Base-by-base conservation (phyloP, 2,329 filamentous ascomycete species). In the Pseudopithomyces chartarum region DNA sequence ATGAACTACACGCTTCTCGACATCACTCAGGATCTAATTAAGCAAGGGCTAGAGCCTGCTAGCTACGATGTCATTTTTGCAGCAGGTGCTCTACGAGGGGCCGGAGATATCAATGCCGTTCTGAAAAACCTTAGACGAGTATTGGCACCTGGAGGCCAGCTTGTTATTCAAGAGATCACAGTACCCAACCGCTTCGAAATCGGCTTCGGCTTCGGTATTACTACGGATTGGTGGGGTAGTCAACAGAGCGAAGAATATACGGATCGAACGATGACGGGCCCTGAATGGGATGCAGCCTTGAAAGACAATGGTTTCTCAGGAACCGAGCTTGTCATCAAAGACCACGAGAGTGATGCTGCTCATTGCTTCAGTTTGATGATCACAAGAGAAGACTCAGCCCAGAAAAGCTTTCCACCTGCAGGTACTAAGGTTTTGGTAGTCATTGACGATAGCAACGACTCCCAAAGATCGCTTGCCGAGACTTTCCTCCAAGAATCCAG, bases 11-110 rank as follows among this genome's bases (percentile, higher is more conserved):
- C 6, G 23, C 7, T 10, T 17, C 20, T 26, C 32, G 17, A 10
- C 3, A 8, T 42, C 19, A 22, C 11, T 22, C 42, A 54, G 15
- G 17, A 17, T 11, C 34, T 38, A 5, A 38, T 38, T n/a, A 15
- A 7, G 6, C 34, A 38, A 38, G 34, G 34, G 17, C 13, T 38
- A n/a, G 12, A 38, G 34, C 34, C 34, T 15, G 34, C 6, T n/a
- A 44, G 44, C 6, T 64, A 61, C 48, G 63, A 69, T 51, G 20
- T 69, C 0, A 43, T 64, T 10, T 34, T 67, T 82, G 6, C 47
- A 80, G 4, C 39, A 78, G 3, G 59, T 73, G 23, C 80, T 10
- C 52, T 69, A 6, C 66, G 65, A 49, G 60, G 58, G 1, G 65
- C 63, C 1, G 13, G 12, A 15, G 44, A 55, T 23, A 13, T 66